Evolutionary conservation across 768 basidiomycete genomes (phyloP), one percentile per base, ranked within the genome.

Genomic region (Boletus rubescentipes): DNA sequence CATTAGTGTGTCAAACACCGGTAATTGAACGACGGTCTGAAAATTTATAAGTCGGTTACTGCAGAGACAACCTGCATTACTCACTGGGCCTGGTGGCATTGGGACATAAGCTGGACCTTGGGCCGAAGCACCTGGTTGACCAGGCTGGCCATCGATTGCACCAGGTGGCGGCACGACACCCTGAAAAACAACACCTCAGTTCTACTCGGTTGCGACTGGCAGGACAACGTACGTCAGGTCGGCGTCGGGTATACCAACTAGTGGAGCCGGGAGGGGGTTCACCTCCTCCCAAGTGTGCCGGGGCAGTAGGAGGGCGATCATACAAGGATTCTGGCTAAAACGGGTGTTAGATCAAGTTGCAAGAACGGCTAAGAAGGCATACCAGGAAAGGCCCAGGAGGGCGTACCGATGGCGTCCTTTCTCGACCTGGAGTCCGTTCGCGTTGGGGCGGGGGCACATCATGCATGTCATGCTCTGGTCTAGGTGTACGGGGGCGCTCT

Each of bases 1-100:
- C 77, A 92, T 79, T 51, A 91, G 74, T 1, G 85, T 83, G 47
- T 88, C 82, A 52, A 89, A 88, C 2, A 86, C 73, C 3, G 86
- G 86, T 4, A 88, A 53, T 58, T 84, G 79, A 12, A 87, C 80
- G 49, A 82, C 72, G 26, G 83, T 80, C 86, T 87, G 57, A 21
- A 15, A 36, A 57, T 10, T 43, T 49, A 30, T 63, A 20, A 53
- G 32, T 37, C 34, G 30, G 32, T 43, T 49, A n/a, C 23, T n/a
- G 15, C 10, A 36, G 32, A 9, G 11, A 31, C 10, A 39, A 36
- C 49, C 10, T 6, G 40, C 6, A 29, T 23, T 2, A 77, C 83
- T 68, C 57, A 85, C 84, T 38, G 82, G 84, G 41, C 78, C 78
- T 29, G 74, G 64, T 30, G 81, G 82, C 77, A 81, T 79, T 26